These are phyloP conservation scores for Clausena lansium DNA, from an alignment of 345 rosid genomes.

Conservation along the genomic window DNA sequence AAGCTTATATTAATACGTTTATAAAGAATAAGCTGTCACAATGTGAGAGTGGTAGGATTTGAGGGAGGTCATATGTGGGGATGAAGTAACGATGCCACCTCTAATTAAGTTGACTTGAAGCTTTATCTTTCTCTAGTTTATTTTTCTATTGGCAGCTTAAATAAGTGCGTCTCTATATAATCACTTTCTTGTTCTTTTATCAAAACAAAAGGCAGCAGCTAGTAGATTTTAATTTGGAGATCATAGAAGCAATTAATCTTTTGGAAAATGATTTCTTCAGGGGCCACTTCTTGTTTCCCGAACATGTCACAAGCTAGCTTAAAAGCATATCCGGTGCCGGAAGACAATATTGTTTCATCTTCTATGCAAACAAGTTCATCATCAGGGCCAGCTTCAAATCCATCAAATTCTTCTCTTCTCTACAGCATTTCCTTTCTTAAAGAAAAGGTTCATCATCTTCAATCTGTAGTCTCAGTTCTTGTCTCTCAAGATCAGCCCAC, in stretches of 20 bases:
- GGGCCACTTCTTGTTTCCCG: slow-evolving; percentile 23
- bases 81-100: slow-evolving; percentile 5
- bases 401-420: slow-evolving; percentile 43
- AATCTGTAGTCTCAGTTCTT: slow-evolving; percentile 48
- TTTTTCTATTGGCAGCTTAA: background rate
- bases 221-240: background rate
- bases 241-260: background rate
- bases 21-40: slow-evolving; percentile 2
- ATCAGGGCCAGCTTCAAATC: slow-evolving; percentile 12
- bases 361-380: slow-evolving; percentile 14
- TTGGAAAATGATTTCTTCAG: slow-evolving; percentile 29
- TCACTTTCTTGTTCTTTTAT: background rate
- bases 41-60: slow-evolving; percentile 22
- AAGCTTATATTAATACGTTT: background rate
- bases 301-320: slow-evolving; percentile 21
- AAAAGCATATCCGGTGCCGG: slow-evolving; percentile 23
- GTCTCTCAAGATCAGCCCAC: slow-evolving; percentile 27
- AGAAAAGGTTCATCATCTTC: slow-evolving; percentile 60
- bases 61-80: slow-evolving; percentile 70
- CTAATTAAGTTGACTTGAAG: slow-evolving; percentile 48
- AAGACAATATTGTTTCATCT: slow-evolving; percentile 22
- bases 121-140: background rate
- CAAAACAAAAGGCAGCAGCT: background rate
- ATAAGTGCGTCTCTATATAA: background rate
- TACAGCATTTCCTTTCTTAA: slow-evolving; percentile 55